Conservation (phyloP, 2,329 filamentous ascomycete genomes). For the Teratosphaeria zuluensis region DNA sequence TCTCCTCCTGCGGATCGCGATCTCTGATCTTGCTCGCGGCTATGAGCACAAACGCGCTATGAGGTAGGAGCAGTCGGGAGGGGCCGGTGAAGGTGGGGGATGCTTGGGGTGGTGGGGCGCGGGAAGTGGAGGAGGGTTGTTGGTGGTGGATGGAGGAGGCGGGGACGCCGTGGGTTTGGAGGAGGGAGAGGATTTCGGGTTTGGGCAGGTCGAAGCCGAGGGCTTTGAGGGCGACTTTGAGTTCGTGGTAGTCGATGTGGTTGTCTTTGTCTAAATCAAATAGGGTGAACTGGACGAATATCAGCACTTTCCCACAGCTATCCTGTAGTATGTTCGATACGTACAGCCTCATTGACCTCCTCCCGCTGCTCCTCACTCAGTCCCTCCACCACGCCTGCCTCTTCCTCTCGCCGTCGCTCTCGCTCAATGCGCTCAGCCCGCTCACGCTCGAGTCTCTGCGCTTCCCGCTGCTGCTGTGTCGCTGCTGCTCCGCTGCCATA, state of each 20-base stretch:
- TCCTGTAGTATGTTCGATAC: conserved; percentile 28
- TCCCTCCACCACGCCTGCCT: conserved; percentile 40
- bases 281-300: conserved; percentile 62
- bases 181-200: conserved; percentile 67
- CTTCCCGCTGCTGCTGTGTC: conserved; percentile 32
- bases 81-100: conserved; percentile 28
- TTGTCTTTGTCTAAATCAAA: conserved; percentile 96
- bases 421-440: conserved; percentile 32
- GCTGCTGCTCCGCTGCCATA: conserved; percentile 1
- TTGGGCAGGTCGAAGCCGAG: conserved; percentile 89
- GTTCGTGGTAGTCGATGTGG: conserved; percentile 94
- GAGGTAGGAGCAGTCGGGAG: conserved; percentile 61
- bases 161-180: conserved; percentile 71
- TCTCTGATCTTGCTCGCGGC: conserved; percentile 69
- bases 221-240: conserved; percentile 91
- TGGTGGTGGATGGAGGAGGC: conserved; percentile 17
- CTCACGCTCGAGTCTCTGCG: conserved; percentile 34
- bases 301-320: conserved; percentile 1
- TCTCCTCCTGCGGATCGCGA: conserved; percentile 83
- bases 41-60: conserved; percentile 62
- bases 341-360: conserved; percentile 86
- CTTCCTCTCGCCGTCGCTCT: conserved; percentile 17
- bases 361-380: conserved; percentile 83
- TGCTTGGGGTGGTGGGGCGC: conserved; percentile 1
- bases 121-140: conserved; percentile 3